A percentile compares a stretch with the other conserved stretches of the same genome.
These are phyloP conservation scores for Chaetoceros tenuissimus DNA, from an alignment of 108 stramenopile genomes.

Conservation along the genomic window DNA sequence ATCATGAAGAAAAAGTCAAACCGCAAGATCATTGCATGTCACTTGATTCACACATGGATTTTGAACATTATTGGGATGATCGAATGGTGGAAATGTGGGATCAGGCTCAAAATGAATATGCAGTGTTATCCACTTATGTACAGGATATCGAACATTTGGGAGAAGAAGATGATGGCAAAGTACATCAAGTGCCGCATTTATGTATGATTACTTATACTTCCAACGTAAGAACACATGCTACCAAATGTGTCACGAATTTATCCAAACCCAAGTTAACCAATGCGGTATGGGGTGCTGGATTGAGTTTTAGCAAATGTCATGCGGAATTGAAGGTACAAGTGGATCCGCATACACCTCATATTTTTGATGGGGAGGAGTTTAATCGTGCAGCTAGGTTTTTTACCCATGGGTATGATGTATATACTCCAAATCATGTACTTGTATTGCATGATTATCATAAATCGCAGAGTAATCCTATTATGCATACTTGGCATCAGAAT, in stretches of 20 bases:
- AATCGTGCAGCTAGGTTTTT: slow-evolving; percentile 72
- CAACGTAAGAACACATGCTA: slow-evolving; percentile 57
- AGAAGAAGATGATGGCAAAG: slow-evolving; percentile 18
- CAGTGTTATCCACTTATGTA: slow-evolving; percentile 79
- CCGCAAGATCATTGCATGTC: slow-evolving; percentile 87
- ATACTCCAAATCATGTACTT: slow-evolving; percentile 68
- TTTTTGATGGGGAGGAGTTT: slow-evolving; percentile 93
- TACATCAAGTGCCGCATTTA: slow-evolving; percentile 64
- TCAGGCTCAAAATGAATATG: slow-evolving; percentile 79
- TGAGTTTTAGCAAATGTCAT: slow-evolving; percentile 75
- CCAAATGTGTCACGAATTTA: slow-evolving; percentile 47
- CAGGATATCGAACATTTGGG: slow-evolving; percentile 57
- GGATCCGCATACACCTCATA: slow-evolving; percentile 75
- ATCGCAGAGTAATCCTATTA: slow-evolving; percentile 55
- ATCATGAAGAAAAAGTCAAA: slow-evolving; percentile 28
- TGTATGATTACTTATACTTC: slow-evolving; percentile 67
- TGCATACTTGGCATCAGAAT: slow-evolving; percentile 37
- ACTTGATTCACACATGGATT: slow-evolving; percentile 83
- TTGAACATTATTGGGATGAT: slow-evolving; percentile 54
- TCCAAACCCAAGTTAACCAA: slow-evolving; percentile 72
- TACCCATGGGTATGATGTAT: slow-evolving; percentile 91
- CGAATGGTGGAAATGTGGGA: slow-evolving; percentile 68
- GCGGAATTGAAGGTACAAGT: slow-evolving; percentile 83
- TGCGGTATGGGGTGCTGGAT: slow-evolving; percentile 82
- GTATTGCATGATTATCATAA: slow-evolving; percentile 86